A percentile compares a stretch with the other conserved stretches of the same genome.
Evolutionary conservation across 1,139 yeast genomes (phyloP).

Genomic region (Hansenula lynferdii): DNA sequence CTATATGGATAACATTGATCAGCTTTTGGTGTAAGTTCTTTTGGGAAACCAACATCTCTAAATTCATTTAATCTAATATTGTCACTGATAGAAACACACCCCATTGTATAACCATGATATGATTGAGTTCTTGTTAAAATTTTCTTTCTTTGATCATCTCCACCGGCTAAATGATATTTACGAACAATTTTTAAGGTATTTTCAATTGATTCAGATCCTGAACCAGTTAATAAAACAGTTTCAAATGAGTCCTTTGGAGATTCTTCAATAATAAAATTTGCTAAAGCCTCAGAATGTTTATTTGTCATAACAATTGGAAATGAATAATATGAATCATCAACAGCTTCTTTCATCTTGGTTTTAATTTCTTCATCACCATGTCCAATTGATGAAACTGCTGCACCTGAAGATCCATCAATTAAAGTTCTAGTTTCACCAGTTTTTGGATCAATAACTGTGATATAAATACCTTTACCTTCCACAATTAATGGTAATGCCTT

Average conservation of each 20-base stretch:
- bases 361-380: conserved; percentile 51
- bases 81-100: conserved; percentile 45
- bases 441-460: conserved; percentile 43
- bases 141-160: conserved; percentile 43
- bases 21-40: conserved; percentile 39
- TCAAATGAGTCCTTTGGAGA: conserved; percentile 52
- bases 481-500: conserved; percentile 22
- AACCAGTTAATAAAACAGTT: conserved; percentile 50
- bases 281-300: conserved; percentile 44
- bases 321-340: conserved; percentile 39
- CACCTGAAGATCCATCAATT: conserved; percentile 58
- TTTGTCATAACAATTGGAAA: conserved; percentile 41
- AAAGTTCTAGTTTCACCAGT: conserved; percentile 37
- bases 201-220: conserved; percentile 61
- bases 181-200: conserved; percentile 52
- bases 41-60: conserved; percentile 36
- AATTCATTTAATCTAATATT: conserved; percentile 39
- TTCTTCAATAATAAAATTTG: conserved; percentile 45
- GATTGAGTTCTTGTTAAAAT: conserved; percentile 49
- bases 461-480: conserved; percentile 43
- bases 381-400: conserved; percentile 60
- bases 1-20: conserved; percentile 48
- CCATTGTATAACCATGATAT: conserved; percentile 57
- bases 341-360: conserved; percentile 44
- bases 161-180: conserved; percentile 50